These are phyloP conservation scores for Talaromyces sp. DNA, from an alignment of 2,329 filamentous ascomycete species.

Conservation along the genomic window DNA sequence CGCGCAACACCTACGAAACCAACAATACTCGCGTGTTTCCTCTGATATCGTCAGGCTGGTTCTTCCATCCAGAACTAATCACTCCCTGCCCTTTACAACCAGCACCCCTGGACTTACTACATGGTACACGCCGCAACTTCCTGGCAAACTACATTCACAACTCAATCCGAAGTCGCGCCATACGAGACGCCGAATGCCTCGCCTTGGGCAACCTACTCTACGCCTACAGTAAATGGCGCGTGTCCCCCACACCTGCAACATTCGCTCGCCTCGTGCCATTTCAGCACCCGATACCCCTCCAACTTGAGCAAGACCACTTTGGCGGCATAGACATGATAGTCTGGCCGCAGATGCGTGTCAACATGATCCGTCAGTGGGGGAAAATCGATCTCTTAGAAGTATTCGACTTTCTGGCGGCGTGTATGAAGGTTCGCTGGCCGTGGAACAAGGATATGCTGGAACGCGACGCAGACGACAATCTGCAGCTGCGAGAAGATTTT, in stretches of 20 bases:
- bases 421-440: conserved; percentile 28
- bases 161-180: conserved; percentile 21
- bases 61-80: conserved; percentile 23
- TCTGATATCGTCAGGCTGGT: conserved; percentile 19
- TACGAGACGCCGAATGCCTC: conserved; percentile 28
- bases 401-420: conserved; percentile 18
- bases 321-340: conserved; percentile 23
- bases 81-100: conserved; percentile 22
- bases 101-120: conserved; percentile 28
- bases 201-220: conserved; percentile 25
- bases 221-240: conserved; percentile 25
- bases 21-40: conserved; percentile 20
- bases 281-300: conserved; percentile 22
- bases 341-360: conserved; percentile 25
- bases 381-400: conserved; percentile 18
- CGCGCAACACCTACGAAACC: conserved; percentile 17
- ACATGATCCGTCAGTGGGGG: conserved; percentile 26
- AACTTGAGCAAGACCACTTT: conserved; percentile 24
- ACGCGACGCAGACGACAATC: conserved; percentile 22
- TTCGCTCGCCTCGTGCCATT: conserved; percentile 23
- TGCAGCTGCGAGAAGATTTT: conserved; percentile 22
- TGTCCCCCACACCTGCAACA: conserved; percentile 22
- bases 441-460: conserved; percentile 26
- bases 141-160: conserved; percentile 27
- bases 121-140: conserved; percentile 27